Percentiles rank a stretch among this genome's conserved stretches.
Conservation (phyloP, 2,329 filamentous ascomycete species). For the Talaromyces sp. region DNA sequence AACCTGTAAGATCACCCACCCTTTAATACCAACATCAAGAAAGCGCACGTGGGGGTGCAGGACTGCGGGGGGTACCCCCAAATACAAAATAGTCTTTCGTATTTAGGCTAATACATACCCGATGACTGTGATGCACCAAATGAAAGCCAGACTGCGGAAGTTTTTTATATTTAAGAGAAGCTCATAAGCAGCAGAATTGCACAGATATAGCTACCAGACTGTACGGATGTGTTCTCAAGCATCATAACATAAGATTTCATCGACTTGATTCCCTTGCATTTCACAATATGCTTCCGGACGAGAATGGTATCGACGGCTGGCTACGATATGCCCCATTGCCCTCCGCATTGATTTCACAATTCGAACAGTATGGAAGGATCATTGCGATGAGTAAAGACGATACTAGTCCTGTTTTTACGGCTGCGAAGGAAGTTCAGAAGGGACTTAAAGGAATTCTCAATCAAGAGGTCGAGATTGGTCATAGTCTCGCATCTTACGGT, state of each 20-base stretch:
- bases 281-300: conserved; percentile 25
- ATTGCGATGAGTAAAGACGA: conserved; percentile 54
- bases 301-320: conserved; percentile 62
- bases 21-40: neutral
- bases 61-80: neutral
- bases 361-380: conserved; percentile 48
- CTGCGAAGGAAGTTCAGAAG: conserved; percentile 56
- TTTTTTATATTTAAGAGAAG: neutral
- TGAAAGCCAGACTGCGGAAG: neutral
- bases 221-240: neutral
- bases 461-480: conserved; percentile 40
- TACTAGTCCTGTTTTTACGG: conserved; percentile 57
- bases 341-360: conserved; percentile 35
- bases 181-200: neutral
- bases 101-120: neutral
- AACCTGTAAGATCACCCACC: neutral
- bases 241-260: neutral
- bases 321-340: conserved; percentile 59
- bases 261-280: neutral
- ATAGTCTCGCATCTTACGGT: conserved; percentile 15
- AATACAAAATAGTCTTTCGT: neutral
- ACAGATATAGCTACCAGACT: neutral
- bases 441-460: conserved; percentile 58
- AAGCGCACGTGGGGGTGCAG: neutral
- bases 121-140: neutral